These are phyloP conservation scores for Aspergillus haitiensis DNA, from an alignment of 495 filamentous ascomycete species.

Conservation along the genomic window DNA sequence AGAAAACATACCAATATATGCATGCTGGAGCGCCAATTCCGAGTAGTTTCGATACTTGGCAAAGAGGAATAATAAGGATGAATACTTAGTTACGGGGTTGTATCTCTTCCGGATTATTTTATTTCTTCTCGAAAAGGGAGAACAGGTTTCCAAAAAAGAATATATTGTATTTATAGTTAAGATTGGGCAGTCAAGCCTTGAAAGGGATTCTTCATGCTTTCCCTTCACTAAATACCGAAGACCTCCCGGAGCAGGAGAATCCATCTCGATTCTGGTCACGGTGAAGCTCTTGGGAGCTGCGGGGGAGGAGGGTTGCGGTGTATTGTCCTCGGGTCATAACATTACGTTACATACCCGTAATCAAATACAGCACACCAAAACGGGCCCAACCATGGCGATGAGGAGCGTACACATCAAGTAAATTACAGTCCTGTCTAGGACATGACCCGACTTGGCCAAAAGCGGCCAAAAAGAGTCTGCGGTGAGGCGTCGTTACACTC, in stretches of 20 bases:
- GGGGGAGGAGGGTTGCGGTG: constrained; percentile 23
- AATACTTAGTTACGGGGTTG: constrained; percentile 12
- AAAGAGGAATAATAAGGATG: constrained; percentile 5
- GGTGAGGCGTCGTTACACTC: constrained; percentile 34
- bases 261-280: constrained; percentile 28
- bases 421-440: constrained; percentile 19
- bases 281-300: constrained; percentile 35
- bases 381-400: not conserved
- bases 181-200: constrained; percentile 8
- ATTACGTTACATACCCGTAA: constrained; percentile 1
- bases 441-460: constrained; percentile 8
- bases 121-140: not conserved
- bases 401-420: not conserved
- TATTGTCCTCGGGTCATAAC: constrained; percentile 10
- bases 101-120: not conserved
- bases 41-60: constrained; percentile 18
- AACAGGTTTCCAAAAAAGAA: not conserved
- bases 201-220: constrained; percentile 18
- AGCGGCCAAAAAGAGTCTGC: constrained; percentile 42
- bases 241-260: constrained; percentile 16
- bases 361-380: not conserved
- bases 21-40: constrained; percentile 31
- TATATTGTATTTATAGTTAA: constrained; percentile 25
- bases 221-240: constrained; percentile 22
- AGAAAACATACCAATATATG: constrained; percentile 49